These are phyloP conservation scores for Phytophthora multivora DNA, from an alignment of 352 stramenopile species.

Conservation along the genomic window DNA sequence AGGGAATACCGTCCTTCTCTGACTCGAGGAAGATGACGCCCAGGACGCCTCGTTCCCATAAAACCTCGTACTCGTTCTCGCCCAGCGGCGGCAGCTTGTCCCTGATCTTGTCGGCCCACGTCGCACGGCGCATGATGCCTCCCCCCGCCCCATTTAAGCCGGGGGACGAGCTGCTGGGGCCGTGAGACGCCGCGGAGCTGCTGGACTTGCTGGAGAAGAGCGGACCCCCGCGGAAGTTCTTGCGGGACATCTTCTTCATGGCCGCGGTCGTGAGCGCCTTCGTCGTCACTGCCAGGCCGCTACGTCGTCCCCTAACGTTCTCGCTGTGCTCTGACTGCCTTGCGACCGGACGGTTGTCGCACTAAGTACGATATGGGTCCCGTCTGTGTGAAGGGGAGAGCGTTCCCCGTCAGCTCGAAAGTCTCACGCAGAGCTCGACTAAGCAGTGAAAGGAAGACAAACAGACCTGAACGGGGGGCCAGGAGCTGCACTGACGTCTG, in stretches of 20 bases:
- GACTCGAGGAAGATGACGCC: conserved; percentile 89
- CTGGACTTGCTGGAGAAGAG: conserved; percentile 44
- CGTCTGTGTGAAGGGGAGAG: conserved; percentile 10
- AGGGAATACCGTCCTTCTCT: conserved; percentile 85
- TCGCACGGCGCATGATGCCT: conserved; percentile 38
- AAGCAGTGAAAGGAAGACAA: background rate
- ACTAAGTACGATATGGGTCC: conserved; percentile 20
- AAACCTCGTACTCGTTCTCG: conserved; percentile 87
- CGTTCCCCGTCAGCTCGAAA: conserved; percentile 10
- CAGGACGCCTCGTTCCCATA: conserved; percentile 86
- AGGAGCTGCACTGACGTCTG: background rate
- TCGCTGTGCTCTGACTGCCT: conserved; percentile 11
- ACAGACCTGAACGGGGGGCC: background rate
- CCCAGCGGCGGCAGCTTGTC: conserved; percentile 77
- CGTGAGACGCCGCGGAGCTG: conserved; percentile 17
- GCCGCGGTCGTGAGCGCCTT: conserved; percentile 36
- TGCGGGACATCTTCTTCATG: conserved; percentile 79
- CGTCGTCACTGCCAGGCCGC: conserved; percentile 15
- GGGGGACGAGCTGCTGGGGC: conserved; percentile 22
- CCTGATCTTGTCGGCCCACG: conserved; percentile 81
- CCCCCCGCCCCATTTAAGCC: conserved; percentile 5
- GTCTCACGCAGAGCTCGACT: background rate
- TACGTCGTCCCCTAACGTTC: conserved; percentile 9
- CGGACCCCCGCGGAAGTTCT: conserved; percentile 61
- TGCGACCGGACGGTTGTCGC: background rate